Percentiles rank a stretch among this genome's conserved stretches.
These are phyloP conservation scores for Biancaea sappan DNA, from an alignment of 306 rosid genomes.

Conservation along the genomic window DNA sequence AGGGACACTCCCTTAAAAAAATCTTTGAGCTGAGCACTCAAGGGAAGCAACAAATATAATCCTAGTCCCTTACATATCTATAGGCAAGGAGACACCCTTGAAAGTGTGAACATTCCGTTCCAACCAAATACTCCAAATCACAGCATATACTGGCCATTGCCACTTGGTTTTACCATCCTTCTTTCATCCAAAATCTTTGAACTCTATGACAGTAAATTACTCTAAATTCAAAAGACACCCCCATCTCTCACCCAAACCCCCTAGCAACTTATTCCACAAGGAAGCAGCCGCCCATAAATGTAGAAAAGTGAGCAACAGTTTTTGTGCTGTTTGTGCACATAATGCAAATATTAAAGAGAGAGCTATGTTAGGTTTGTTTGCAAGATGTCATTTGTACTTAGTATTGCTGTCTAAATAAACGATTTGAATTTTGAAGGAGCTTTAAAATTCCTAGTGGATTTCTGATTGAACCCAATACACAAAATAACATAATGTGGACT, in stretches of 20 bases:
- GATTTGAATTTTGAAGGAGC: not conserved
- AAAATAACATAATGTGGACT: no score
- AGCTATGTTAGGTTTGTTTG: not conserved
- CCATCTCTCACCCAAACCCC: not conserved
- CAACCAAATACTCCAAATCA: no score
- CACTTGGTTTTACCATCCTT: no score
- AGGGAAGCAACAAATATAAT: no score
- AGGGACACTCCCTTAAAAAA: no score
- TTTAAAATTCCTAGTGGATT: not conserved
- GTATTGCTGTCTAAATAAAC: not conserved
- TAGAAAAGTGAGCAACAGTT: not conserved
- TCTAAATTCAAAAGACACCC: not conserved
- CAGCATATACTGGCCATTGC: no score
- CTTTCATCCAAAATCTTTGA: not conserved
- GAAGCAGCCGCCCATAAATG: not conserved
- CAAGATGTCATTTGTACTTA: not conserved
- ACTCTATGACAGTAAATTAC: not conserved
- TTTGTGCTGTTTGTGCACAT: no score
- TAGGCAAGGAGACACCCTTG: no score
- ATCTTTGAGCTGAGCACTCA: no score
- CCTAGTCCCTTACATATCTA: no score
- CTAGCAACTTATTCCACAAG: not conserved
- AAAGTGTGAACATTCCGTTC: no score
- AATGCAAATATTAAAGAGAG: not conserved
- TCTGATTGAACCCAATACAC: no score